phyloP scores from a whole-genome alignment of 1,139 yeast genomes.

The Hyphopichia burtonii region DNA sequence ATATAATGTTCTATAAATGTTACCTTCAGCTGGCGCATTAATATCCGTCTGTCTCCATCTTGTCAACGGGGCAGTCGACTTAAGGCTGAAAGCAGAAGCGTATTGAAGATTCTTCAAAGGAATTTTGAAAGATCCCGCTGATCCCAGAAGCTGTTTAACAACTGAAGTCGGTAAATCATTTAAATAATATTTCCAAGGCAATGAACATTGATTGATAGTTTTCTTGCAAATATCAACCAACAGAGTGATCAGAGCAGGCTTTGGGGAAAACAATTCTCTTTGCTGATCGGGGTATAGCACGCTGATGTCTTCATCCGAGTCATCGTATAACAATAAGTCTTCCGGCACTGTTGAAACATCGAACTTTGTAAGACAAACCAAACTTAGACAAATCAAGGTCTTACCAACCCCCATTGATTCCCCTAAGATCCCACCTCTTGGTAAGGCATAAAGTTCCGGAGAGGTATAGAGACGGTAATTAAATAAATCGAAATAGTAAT shows the following conservation, averaged over 20 bases:
- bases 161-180: conserved; percentile 47
- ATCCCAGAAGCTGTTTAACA: conserved; percentile 24
- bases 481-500: conserved; percentile 35
- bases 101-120: conserved; percentile 21
- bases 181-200: conserved; percentile 56
- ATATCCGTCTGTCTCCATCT: conserved; percentile 10
- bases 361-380: conserved; percentile 54
- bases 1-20: conserved; percentile 24
- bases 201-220: conserved; percentile 42
- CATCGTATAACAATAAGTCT: conserved; percentile 19
- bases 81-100: conserved; percentile 17
- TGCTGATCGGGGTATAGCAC: not conserved
- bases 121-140: conserved; percentile 47
- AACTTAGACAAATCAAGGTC: conserved; percentile 62
- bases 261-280: conserved; percentile 9
- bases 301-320: conserved; percentile 8
- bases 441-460: conserved; percentile 45
- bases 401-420: conserved; percentile 81
- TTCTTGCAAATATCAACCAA: conserved; percentile 44
- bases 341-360: conserved; percentile 50
- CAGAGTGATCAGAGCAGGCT: conserved; percentile 5
- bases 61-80: conserved; percentile 14
- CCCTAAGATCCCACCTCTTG: conserved; percentile 69
- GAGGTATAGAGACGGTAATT: conserved; percentile 20
- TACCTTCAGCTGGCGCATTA: conserved; percentile 18